Evolutionary conservation across 1,284 basidiomycete genomes (phyloP), one percentile per base, ranked within the genome.

Genomic region (Ceratobasidium theobromae): DNA sequence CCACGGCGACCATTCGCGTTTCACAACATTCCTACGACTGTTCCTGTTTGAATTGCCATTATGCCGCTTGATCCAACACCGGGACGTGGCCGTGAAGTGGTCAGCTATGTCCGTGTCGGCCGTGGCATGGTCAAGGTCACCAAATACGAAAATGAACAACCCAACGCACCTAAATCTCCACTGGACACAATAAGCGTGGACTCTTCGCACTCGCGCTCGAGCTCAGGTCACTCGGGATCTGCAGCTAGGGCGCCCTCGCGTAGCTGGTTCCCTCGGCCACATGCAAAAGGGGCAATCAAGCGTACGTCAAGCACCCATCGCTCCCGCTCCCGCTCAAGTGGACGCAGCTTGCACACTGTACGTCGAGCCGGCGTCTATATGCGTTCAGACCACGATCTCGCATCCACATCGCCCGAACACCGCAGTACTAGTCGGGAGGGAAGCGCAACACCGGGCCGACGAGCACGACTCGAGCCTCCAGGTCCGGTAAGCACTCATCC

Each of bases 61-160:
- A 64, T 64, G 60, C 27, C 60, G 5, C 14, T 43, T 25, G 60
- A 64, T 28, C 11, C 60, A 53, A 52, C 33, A 27, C 49, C 60
- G 53, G 60, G 38, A 4, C 60, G 49, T n/a, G 60, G 60, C 8
- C 60, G 49, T n/a, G 48, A 49, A 49, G 35, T 64, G 5, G 60
- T 64, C 30, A 53, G 48, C 60, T 64, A 64, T 30, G 60, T 64
- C 16, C 60, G 60, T 27, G 60, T 64, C 25, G 60, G 60, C 11
- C 60, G 60, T 14, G 60, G 60, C 48, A 64, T 64, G 60, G 60
- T 64, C 48, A 64, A 64, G 53, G 49, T 64, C 2, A 64, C 60
- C 60, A 64, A 64, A 32, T 64, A 64, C 49, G 60, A 64, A 64
- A 64, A 43, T 18, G 49, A 64, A 43, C 60, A 64, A 16, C 60